These are phyloP conservation scores for Saccharomycopsis sp. DNA, from an alignment of 805 yeast species.

Conservation along the genomic window DNA sequence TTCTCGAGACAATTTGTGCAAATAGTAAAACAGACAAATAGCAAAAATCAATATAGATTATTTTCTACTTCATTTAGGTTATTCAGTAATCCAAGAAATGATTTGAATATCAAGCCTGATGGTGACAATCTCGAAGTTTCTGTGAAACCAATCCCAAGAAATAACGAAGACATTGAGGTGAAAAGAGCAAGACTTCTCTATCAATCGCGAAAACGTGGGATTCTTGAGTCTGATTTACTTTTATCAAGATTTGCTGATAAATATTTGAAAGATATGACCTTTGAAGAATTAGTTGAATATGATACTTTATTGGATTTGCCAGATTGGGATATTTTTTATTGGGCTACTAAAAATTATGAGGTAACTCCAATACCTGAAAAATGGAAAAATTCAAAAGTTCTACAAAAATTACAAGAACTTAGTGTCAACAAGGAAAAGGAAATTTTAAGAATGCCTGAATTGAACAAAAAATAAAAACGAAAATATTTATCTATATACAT, in stretches of 20 bases:
- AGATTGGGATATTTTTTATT: conserved; percentile 99
- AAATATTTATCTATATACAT: background rate
- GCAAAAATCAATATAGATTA: background rate
- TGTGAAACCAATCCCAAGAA: conserved; percentile 74
- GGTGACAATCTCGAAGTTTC: conserved; percentile 47
- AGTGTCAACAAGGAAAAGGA: conserved; percentile 66
- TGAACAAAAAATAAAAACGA: conserved; percentile 31
- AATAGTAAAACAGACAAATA: no score
- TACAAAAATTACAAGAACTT: conserved; percentile 60
- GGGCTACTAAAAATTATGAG: conserved; percentile 84
- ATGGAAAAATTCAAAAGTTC: conserved; percentile 66
- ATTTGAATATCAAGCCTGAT: conserved; percentile 5
- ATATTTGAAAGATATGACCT: conserved; percentile 50
- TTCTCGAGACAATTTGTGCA: no score
- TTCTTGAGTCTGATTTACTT: conserved; percentile 83
- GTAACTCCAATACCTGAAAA: conserved; percentile 82
- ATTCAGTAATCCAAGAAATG: conserved; percentile 5
- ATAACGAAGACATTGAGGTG: conserved; percentile 61
- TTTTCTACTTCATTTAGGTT: background rate
- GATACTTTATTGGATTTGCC: conserved; percentile 81
- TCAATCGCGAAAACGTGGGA: conserved; percentile 93
- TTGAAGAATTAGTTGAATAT: conserved; percentile 73
- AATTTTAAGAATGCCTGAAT: conserved; percentile 81
- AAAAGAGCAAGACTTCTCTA: conserved; percentile 85
- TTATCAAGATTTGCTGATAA: conserved; percentile 80